Conservation (phyloP, 78 protist genomes). For the Dictyostelium firmibasis region DNA sequence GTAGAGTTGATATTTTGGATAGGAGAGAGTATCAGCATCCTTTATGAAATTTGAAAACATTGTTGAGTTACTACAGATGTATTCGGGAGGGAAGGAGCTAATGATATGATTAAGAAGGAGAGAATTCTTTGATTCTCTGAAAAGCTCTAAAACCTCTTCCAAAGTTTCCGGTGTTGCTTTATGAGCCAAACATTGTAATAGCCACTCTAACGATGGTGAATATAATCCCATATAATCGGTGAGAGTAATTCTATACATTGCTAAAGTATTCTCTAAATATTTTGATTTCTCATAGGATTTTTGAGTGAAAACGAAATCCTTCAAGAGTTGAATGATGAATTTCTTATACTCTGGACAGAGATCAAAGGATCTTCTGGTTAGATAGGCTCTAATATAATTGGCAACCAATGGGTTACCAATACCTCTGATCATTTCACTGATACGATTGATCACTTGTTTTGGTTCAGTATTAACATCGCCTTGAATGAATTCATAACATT, state of each 20-base stretch:
- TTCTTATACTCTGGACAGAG: slow-evolving; percentile 72
- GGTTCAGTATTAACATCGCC: slow-evolving; percentile 46
- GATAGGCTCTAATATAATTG: slow-evolving; percentile 86
- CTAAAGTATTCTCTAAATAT: slow-evolving; percentile 22
- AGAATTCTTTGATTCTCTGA: slow-evolving; percentile 52
- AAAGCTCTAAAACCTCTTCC: slow-evolving; percentile 48
- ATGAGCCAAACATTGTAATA: slow-evolving; percentile 83
- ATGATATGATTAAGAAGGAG: slow-evolving; percentile 79
- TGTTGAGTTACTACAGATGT: slow-evolving; percentile 56
- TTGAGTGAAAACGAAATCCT: slow-evolving; percentile 71
- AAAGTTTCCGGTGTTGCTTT: slow-evolving; percentile 51
- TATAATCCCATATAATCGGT: slow-evolving; percentile 80
- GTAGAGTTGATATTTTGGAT: slow-evolving; percentile 81
- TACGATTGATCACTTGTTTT: slow-evolving; percentile 34
- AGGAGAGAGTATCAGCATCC: slow-evolving; percentile 76
- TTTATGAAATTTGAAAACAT: slow-evolving; percentile 59
- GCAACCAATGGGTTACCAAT: slow-evolving; percentile 93
- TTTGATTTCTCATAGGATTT: slow-evolving; percentile 34
- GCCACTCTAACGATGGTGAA: slow-evolving; percentile 88
- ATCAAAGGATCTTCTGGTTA: slow-evolving; percentile 71
- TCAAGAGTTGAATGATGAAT: slow-evolving; percentile 50
- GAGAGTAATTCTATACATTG: slow-evolving; percentile 11
- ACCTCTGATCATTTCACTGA: slow-evolving; percentile 76
- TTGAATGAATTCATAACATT: slow-evolving; percentile 84
- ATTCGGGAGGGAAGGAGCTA: slow-evolving; percentile 74